These are phyloP conservation scores for Fusarium redolens DNA, from an alignment of 2,329 filamentous ascomycete species.

Conservation along the genomic window DNA sequence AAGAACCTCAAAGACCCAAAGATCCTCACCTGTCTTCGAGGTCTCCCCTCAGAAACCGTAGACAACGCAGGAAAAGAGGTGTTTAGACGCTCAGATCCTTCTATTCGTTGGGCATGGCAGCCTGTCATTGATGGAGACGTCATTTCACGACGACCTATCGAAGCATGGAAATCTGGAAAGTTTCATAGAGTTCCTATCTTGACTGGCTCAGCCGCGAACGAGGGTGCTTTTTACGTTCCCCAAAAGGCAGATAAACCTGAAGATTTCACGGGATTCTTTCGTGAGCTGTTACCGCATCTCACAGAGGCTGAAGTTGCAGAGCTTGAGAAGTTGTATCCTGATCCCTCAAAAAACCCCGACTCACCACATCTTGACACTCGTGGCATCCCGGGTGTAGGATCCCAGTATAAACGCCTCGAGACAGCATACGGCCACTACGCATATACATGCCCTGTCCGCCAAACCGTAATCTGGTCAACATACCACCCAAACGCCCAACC, in stretches of 20 bases:
- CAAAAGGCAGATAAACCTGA: constrained; percentile 25
- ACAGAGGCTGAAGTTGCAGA: constrained; percentile 21
- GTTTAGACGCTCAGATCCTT: constrained; percentile 44
- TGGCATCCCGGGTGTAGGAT: constrained; percentile 22
- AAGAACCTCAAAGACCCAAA: constrained; percentile 42
- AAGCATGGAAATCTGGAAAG: constrained; percentile 49
- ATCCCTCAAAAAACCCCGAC: constrained; percentile 25
- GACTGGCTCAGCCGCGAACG: constrained; percentile 46
- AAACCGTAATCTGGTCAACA: constrained; percentile 40
- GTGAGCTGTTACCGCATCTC: constrained; percentile 43
- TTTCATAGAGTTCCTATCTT: constrained; percentile 48
- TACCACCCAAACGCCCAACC: constrained; percentile 37
- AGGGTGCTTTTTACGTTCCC: constrained; percentile 47
- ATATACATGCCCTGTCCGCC: constrained; percentile 39
- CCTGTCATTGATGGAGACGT: constrained; percentile 47
- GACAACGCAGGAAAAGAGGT: constrained; percentile 45
- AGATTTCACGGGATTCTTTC: constrained; percentile 46
- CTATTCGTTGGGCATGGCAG: constrained; percentile 49
- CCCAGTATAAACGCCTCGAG: constrained; percentile 37
- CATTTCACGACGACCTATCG: constrained; percentile 46
- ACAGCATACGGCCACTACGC: constrained; percentile 41
- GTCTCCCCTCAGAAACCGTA: constrained; percentile 40
- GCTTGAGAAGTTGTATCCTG: constrained; percentile 35
- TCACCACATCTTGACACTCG: constrained; percentile 35
- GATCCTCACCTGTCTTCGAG: constrained; percentile 43